Base-by-base conservation (phyloP, 2,329 filamentous ascomycete species). In the Trichoderma sp. region DNA sequence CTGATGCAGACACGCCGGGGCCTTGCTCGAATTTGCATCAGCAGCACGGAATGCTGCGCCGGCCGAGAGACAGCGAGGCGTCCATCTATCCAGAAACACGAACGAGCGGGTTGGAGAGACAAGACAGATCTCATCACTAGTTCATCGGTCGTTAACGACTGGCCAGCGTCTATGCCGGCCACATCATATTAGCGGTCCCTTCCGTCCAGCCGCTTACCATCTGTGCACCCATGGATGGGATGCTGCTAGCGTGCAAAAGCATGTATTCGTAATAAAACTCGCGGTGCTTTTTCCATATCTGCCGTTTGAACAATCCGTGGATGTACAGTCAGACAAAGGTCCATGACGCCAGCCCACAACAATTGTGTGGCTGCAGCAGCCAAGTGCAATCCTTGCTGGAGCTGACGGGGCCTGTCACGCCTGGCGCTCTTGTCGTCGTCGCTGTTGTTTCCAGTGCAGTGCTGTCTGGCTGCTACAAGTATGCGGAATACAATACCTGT, bases 141-240 rank as follows among this genome's bases (percentile, higher is more conserved):
- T 66, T 66, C 52, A 58, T 64, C 67, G 51, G 60, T 59, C 54
- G 67, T 68, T 68, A 59, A 65, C 67, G 59, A 68, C 51, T 55
- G 58, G 66, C 58, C 59, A 63, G 51, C 49, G 28, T 68, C 54
- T 54, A 34, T 49, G 59, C 67, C 67, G 67, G 51, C 67, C 52
- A 59, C 54, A 43, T 58, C 49, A 59, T 64, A 66, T 66, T 56
- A 65, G 59, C 67, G 67, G 67, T 64, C 67, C 59, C 59, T 68
- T 68, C 67, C 67, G 67, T 68, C 67, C 59, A 68, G 59, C 67
- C 59, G 67, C 66, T 63, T 67, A 49, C 64, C 54, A 67, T 43
- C 32, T 37, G 24, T 26, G 46, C 52, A 16, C 28, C 13, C 55
- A 55, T 34, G 43, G 55, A 55, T 34, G 43, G 55, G 26, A 43